phyloP scores from a whole-genome alignment of 108 stramenopile species.

The Parietichytrium sp. region DNA sequence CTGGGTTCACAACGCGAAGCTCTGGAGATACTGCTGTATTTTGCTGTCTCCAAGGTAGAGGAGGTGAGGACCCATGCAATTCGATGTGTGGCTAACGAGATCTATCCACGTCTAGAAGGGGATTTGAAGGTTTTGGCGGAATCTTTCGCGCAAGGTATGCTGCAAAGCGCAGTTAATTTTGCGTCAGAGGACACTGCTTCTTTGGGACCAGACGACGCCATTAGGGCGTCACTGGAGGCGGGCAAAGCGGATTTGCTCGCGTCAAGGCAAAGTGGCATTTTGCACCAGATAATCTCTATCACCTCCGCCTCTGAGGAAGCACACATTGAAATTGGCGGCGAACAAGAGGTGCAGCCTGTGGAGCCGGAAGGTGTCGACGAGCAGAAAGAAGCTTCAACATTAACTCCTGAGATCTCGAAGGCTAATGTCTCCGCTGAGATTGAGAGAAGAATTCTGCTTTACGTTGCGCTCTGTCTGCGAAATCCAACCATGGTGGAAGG shows the following conservation, averaged over 20 bases:
- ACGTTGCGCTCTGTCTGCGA: background rate
- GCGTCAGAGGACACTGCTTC: no score
- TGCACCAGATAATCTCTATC: no score
- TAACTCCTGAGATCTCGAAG: background rate
- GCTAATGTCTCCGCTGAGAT: constrained; percentile 12
- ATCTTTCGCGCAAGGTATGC: background rate
- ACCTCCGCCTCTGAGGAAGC: no score
- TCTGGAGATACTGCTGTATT: background rate
- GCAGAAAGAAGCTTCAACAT: constrained; percentile 1
- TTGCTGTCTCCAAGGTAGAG: background rate
- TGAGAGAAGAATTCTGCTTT: background rate
- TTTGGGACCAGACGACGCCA: no score
- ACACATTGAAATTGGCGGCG: no score
- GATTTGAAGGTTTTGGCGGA: background rate
- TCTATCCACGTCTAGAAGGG: background rate
- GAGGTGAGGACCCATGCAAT: background rate
- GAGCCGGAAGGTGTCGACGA: background rate
- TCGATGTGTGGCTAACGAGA: background rate
- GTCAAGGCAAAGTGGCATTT: no score
- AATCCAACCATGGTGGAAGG: background rate
- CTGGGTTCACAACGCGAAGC: background rate
- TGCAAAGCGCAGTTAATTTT: background rate
- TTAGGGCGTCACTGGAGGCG: no score
- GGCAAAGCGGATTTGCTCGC: no score
- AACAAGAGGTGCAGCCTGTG: background rate